Evolutionary conservation across 371 early-diverging fungal genomes (phyloP).

Genomic region (Polyrhizophydium stewartii): DNA sequence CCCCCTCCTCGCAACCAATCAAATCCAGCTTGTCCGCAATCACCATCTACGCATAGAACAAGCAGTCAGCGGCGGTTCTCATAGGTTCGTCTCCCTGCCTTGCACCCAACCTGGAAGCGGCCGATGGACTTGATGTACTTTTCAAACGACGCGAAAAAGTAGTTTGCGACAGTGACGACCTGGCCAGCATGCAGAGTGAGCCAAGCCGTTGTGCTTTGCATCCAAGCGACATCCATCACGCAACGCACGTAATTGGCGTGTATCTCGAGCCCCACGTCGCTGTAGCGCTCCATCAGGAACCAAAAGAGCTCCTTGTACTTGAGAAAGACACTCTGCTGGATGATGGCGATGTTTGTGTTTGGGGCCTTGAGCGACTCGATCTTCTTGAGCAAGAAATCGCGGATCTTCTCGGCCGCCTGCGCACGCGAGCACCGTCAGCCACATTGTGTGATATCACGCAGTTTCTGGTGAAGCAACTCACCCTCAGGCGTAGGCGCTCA

Average conservation of each 20-base stretch:
- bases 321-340: conserved; percentile 82
- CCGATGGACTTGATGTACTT: conserved; percentile 70
- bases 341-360: conserved; percentile 85
- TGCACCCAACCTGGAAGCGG: conserved; percentile 61
- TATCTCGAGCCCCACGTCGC: conserved; percentile 85
- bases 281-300: conserved; percentile 81
- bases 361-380: conserved; percentile 79
- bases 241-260: conserved; percentile 66
- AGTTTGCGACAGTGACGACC: conserved; percentile 67
- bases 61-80: background rate
- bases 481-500: conserved; percentile 75
- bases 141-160: conserved; percentile 85
- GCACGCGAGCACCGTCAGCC: background rate
- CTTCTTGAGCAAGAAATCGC: conserved; percentile 78
- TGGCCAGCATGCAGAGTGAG: background rate
- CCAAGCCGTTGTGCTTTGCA: background rate
- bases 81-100: too few species aligned
- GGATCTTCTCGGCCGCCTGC: conserved; percentile 71
- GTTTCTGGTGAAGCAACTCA: conserved; percentile 7
- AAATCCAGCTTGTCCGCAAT: conserved; percentile 78
- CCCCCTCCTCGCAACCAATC: conserved; percentile 76
- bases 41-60: conserved; percentile 38
- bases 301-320: conserved; percentile 83
- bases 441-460: background rate
- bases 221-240: background rate